Base-by-base conservation (phyloP, 495 filamentous ascomycete species). In the Aspergillus sclerotioniger region DNA sequence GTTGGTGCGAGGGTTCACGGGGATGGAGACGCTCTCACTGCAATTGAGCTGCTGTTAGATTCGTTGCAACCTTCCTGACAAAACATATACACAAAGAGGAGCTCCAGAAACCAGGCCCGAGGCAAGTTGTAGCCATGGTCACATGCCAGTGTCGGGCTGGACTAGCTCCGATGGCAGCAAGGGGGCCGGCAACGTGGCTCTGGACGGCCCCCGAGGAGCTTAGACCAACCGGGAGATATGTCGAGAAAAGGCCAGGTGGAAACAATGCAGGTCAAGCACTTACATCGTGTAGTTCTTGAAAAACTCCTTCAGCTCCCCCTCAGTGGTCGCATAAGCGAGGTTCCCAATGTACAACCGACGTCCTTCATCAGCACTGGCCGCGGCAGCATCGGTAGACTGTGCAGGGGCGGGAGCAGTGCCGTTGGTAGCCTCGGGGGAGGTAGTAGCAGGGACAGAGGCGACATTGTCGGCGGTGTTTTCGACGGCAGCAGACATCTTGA, bases 341-440 rank as follows among this genome's bases (percentile, higher is more conserved):
- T 98, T 98, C 76, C 94, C 94, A 81, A 98, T 98, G 80, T 98
- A 98, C 62, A 98, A 85, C 80, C 94, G 91, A 82, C 94, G 90
- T 72, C 94, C 95, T 80, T 98, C 94, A 74, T 94, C 92, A 71
- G 94, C 94, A 80, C 91, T 96, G 78, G 92, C 91, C 69, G 92
- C 86, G 62, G 93, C 92, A 71, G 93, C 92, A 73, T 94, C 91
- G 44, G 74, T 62, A 66, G 91, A 86, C 81, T 87, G 80, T 55
- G 82, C 72, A 57, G 76, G 79, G 59, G 77, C 71, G 84, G 91
- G 81, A 78, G 90, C 89, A 78, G 91, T 87, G 77, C 89, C 87
- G 82, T 90, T 88, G 71, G 91, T 83, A 77, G 90, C 66, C 73
- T 85, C 73, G 74, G 87, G 81, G 72, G 82, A 76, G 76, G 72